phyloP scores from a whole-genome alignment of 2,329 filamentous ascomycete genomes.

The Mollisiaceae sp. region DNA sequence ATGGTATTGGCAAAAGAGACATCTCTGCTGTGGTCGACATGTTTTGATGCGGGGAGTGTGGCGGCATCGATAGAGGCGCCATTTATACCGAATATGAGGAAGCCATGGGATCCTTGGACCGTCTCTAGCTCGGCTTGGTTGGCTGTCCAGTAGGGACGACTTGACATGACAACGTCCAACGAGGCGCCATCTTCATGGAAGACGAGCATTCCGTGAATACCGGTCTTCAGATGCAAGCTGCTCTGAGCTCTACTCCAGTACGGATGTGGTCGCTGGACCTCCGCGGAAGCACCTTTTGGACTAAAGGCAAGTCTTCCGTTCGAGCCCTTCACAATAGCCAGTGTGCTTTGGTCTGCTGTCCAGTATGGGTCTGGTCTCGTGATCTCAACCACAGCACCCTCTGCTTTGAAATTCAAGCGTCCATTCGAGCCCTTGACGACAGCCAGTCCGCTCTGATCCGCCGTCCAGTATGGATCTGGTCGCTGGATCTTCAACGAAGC shows the following conservation, averaged over 20 bases:
- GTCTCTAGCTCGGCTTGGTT: not conserved
- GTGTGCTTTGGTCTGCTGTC: not conserved
- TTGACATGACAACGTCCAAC: constrained; percentile 3
- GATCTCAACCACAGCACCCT: not conserved
- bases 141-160: constrained; percentile 8
- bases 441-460: not conserved
- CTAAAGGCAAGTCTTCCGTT: not conserved
- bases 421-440: not conserved
- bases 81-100: not conserved
- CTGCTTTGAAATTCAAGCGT: not conserved
- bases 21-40: not conserved
- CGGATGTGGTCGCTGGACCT: not conserved
- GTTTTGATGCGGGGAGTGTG: not conserved
- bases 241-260: not conserved
- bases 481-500: not conserved
- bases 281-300: not conserved
- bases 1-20: not conserved
- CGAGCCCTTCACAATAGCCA: not conserved
- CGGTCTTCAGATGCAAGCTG: not conserved
- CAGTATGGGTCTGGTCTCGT: not conserved
- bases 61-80: not conserved
- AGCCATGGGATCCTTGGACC: not conserved
- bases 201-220: constrained; percentile 2
- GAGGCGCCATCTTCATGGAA: constrained; percentile 1
- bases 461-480: not conserved